Evolutionary conservation across 1,284 basidiomycete species (phyloP), one percentile per base, ranked within the genome.

Genomic region (Neotropicomus parvogracilis): DNA sequence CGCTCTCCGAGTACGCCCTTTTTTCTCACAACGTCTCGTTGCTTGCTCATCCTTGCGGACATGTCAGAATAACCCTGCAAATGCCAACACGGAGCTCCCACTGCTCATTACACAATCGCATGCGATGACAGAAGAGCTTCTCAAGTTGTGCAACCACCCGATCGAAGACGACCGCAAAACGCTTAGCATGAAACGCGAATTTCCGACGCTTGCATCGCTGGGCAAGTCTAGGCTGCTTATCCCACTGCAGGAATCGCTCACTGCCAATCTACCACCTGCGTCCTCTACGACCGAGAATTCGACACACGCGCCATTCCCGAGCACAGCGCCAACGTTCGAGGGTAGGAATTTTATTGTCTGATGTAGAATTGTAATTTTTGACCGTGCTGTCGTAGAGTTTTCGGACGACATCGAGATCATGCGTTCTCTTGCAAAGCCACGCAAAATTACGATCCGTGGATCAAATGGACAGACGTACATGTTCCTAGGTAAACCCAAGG

Each of bases 401-500:
- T 64, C 70, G 33, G 92, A 98, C 53, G 82, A 85, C 26, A 81
- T 99, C 51, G 88, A 92, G 28, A 73, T 99, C 58, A 99, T 99
- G 95, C 79, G 77, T 24, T 97, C 97, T 10, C 71, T 99, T 17
- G 92, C 94, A 39, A 90, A 85, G 60, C 97, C 97, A 3, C 85
- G 93, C 58, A 98, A 97, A 69, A 82, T 99, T 50, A 86, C 86
- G 1, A 88, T 99, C 46, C 70, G 73, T 21, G 95, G 91, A 0
- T 87, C 83, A 49, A 83, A 99, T 60, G 94, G 93, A 3, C 80
- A 83, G 50, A 73, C 74, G 2, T 98, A 98, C 69, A 87, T 85
- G 62, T 99, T 99, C 75, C 76, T 99, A 13, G 94, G 92, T 56
- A 99, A 99, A 69, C 95, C 97, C 2, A 95, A 95, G 67, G 97